Percentiles rank a stretch among this genome's conserved stretches.
These are phyloP conservation scores for Pythium brassicae DNA, from an alignment of 352 stramenopile species.

Conservation along the genomic window DNA sequence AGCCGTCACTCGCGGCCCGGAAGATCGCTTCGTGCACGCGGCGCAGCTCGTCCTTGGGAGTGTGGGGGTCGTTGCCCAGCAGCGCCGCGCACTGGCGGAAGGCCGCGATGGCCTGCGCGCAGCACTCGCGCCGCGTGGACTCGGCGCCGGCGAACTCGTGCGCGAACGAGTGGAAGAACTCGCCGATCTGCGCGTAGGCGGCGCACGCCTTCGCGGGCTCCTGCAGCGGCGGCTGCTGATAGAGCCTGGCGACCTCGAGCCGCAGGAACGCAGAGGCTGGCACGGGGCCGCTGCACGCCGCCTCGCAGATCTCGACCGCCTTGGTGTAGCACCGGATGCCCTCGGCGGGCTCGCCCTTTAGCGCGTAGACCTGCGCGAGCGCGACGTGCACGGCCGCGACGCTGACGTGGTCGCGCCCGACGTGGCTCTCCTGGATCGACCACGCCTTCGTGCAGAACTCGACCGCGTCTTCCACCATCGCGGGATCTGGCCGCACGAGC, in stretches of 20 bases:
- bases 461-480: constrained; percentile 54
- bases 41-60: constrained; percentile 28
- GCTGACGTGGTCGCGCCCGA: constrained; percentile 48
- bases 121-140: constrained; percentile 53
- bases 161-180: constrained; percentile 62
- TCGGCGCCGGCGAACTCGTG: constrained; percentile 45
- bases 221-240: constrained; percentile 24
- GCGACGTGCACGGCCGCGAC: constrained; percentile 44
- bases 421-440: constrained; percentile 45
- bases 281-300: constrained; percentile 46
- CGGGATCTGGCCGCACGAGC: constrained; percentile 19
- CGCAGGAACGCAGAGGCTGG: constrained; percentile 51
- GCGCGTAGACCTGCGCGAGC: constrained; percentile 51
- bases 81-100: constrained; percentile 46
- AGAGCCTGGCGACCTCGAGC: constrained; percentile 56
- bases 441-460: constrained; percentile 65
- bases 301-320: constrained; percentile 54
- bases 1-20: constrained; percentile 37
- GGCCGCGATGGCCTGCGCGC: constrained; percentile 48
- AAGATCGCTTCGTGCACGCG: constrained; percentile 42
- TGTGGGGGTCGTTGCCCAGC: constrained; percentile 3
- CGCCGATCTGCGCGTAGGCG: constrained; percentile 31
- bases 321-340: constrained; percentile 37
- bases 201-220: constrained; percentile 10
- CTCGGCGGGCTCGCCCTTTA: constrained; percentile 29